Evolutionary conservation across 176 grass and related monocot genomes (phyloP).

Genomic region (Oryza longistaminata): DNA sequence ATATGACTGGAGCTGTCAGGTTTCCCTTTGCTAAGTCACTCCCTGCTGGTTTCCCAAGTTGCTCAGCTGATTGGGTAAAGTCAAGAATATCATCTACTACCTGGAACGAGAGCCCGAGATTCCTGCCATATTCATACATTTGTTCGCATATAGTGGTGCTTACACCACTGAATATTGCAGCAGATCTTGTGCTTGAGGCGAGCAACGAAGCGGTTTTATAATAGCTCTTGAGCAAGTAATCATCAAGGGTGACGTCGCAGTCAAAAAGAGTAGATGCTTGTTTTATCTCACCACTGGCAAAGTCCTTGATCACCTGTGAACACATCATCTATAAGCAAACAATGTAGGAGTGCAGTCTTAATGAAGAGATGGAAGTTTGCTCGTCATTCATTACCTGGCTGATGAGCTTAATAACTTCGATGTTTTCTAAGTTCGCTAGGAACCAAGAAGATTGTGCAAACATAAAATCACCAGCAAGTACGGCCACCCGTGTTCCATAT

Average conservation of each 20-base stretch:
- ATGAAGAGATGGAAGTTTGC: slow-evolving; percentile 17
- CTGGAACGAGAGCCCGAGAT: slow-evolving; percentile 87
- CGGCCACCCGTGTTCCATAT: slow-evolving; percentile 83
- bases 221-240: slow-evolving; percentile 96
- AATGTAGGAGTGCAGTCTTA: not conserved
- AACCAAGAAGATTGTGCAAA: slow-evolving; percentile 98
- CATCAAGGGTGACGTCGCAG: slow-evolving; percentile 76
- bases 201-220: slow-evolving; percentile 92
- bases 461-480: slow-evolving; percentile 96
- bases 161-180: slow-evolving; percentile 74
- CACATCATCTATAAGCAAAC: not conserved
- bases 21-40: slow-evolving; percentile 82
- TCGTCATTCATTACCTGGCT: slow-evolving; percentile 64
- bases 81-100: slow-evolving; percentile 96
- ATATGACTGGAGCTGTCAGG: slow-evolving; percentile 80
- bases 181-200: slow-evolving; percentile 82
- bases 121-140: slow-evolving; percentile 90
- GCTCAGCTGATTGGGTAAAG: slow-evolving; percentile 90
- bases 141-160: slow-evolving; percentile 55
- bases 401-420: slow-evolving; percentile 95
- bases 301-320: slow-evolving; percentile 94
- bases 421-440: slow-evolving; percentile 91
- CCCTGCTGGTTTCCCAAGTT: slow-evolving; percentile 78
- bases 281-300: slow-evolving; percentile 93
- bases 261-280: slow-evolving; percentile 81